phyloP scores from a whole-genome alignment of 371 early-diverging fungal genomes.

The Choanephora cucurbitarum region DNA sequence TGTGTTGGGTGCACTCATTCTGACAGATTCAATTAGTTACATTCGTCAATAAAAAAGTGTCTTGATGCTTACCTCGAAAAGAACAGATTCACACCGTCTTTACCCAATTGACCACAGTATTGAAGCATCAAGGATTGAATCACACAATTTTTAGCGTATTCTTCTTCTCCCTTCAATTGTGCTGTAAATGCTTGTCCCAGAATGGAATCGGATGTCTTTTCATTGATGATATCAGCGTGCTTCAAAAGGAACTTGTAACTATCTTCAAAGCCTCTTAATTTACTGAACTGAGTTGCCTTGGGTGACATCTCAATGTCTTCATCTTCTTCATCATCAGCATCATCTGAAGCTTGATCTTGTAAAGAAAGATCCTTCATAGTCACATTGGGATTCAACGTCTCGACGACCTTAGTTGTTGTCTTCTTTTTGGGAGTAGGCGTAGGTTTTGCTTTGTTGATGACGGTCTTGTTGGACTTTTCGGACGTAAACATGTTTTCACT shows the following conservation, averaged over 20 bases:
- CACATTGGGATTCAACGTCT: conserved; percentile 73
- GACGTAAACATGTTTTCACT: conserved; percentile 73
- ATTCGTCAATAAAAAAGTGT: not conserved
- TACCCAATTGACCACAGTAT: conserved; percentile 81
- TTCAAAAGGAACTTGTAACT: conserved; percentile 67
- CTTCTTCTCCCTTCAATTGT: conserved; percentile 71
- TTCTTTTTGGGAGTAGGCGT: conserved; percentile 15
- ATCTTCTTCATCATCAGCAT: conserved; percentile 59
- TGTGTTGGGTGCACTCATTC: conserved; percentile 49
- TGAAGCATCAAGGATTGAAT: conserved; percentile 81
- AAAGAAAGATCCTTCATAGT: conserved; percentile 40
- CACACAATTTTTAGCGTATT: conserved; percentile 75
- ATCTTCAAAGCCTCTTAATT: conserved; percentile 65
- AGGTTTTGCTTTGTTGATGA: conserved; percentile 54
- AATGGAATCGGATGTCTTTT: conserved; percentile 79
- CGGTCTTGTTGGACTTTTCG: conserved; percentile 76
- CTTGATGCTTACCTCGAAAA: conserved; percentile 64
- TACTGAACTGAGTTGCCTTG: conserved; percentile 64
- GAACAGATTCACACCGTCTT: conserved; percentile 85
- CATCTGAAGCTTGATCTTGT: conserved; percentile 35
- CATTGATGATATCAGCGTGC: conserved; percentile 70
- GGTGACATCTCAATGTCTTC: conserved; percentile 60
- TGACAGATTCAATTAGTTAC: conserved; percentile 6
- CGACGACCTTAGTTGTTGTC: conserved; percentile 62
- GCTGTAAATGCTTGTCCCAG: conserved; percentile 84